Evolutionary conservation across 257 asterid genomes (phyloP).

Genomic region (Orobanche coerulescens): DNA sequence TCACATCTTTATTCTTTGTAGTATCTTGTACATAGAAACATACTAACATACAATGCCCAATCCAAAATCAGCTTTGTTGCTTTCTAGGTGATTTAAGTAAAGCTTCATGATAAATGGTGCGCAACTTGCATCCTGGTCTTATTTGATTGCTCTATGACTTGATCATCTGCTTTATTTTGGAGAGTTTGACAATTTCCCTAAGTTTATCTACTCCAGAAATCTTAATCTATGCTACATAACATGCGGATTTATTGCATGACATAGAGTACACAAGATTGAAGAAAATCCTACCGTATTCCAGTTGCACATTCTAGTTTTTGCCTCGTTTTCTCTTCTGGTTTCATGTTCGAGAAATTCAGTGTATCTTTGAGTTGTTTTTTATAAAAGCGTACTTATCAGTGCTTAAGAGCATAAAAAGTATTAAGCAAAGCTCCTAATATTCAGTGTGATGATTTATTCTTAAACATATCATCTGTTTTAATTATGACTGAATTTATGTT

Average conservation of each 20-base stretch:
- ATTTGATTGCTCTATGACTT: slow-evolving; percentile 2
- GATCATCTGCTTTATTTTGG: not conserved
- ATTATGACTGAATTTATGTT: no score
- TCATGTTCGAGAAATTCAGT: not conserved
- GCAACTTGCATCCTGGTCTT: not conserved
- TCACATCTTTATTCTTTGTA: not conserved
- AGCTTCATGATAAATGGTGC: not conserved
- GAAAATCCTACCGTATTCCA: not conserved
- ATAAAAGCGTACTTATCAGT: not conserved
- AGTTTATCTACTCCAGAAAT: not conserved
- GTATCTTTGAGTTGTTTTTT: slow-evolving; percentile 4
- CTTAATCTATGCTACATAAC: not conserved
- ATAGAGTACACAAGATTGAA: not conserved
- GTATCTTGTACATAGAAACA: no score
- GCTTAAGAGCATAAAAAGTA: not conserved
- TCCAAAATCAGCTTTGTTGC: slow-evolving; percentile 8
- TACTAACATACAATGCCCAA: not conserved
- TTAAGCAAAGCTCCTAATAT: not conserved
- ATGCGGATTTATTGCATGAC: not conserved
- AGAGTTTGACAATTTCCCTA: not conserved
- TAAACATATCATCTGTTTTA: no score
- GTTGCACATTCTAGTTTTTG: not conserved
- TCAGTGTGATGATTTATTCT: not conserved
- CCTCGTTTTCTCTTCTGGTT: not conserved
- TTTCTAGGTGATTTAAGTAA: not conserved